Evolutionary conservation across 192 early-diverging fungal species (phyloP).

Genomic region (Rhizoclosmatium sp.): DNA sequence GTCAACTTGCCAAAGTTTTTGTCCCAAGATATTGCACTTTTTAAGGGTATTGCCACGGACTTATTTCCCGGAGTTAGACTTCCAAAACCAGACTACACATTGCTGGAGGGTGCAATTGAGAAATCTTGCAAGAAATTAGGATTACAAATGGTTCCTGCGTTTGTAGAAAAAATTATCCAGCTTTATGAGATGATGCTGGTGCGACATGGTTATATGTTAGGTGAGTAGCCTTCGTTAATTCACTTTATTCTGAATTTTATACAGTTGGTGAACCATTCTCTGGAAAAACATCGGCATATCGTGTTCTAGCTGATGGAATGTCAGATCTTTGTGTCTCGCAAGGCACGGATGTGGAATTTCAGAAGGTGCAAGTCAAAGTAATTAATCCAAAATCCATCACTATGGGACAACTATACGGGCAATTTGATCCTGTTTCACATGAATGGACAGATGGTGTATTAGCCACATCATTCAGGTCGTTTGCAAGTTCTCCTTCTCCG

Average conservation of each 20-base stretch:
- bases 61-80: slow-evolving; percentile 67
- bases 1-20: slow-evolving; percentile 72
- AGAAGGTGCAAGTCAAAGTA: slow-evolving; percentile 61
- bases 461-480: slow-evolving; percentile 60
- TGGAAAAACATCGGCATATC: slow-evolving; percentile 67
- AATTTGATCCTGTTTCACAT: slow-evolving; percentile 68
- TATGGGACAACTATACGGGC: slow-evolving; percentile 70
- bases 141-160: slow-evolving; percentile 61
- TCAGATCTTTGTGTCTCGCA: slow-evolving; percentile 49
- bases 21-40: slow-evolving; percentile 69
- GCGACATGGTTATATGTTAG: slow-evolving; percentile 69
- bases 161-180: slow-evolving; percentile 72
- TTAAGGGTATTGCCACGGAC: slow-evolving; percentile 67
- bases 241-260: not conserved
- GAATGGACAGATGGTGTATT: slow-evolving; percentile 73
- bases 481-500: slow-evolving; percentile 57
- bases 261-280: slow-evolving; percentile 65
- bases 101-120: slow-evolving; percentile 60
- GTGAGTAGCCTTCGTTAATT: not conserved
- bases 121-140: slow-evolving; percentile 53
- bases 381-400: slow-evolving; percentile 71
- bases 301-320: slow-evolving; percentile 65
- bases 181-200: slow-evolving; percentile 74
- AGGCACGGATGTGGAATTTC: slow-evolving; percentile 54
- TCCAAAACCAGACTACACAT: slow-evolving; percentile 66